Conservation (phyloP, 305 asterid genomes). For the Fraxinus sp. region DNA sequence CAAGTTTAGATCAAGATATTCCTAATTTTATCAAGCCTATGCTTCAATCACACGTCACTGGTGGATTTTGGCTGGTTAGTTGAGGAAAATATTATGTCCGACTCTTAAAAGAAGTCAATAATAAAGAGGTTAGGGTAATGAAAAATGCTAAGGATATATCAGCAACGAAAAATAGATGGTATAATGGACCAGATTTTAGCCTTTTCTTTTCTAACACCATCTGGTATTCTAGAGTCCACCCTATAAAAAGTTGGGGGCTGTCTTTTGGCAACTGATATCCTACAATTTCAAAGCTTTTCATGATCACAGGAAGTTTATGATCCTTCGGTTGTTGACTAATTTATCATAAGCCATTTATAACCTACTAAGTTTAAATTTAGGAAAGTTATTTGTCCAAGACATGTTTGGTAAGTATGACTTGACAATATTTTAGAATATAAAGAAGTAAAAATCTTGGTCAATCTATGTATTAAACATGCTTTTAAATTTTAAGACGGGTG, state of each 20-base stretch:
- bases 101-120: background rate
- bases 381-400: background rate
- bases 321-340: background rate
- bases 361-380: background rate
- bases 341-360: background rate
- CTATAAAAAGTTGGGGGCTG: background rate
- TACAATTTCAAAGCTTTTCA: background rate
- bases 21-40: slow-evolving; percentile 74
- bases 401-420: background rate
- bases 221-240: background rate
- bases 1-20: slow-evolving; percentile 43
- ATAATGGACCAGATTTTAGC: background rate
- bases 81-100: background rate
- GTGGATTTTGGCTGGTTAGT: slow-evolving; percentile 92
- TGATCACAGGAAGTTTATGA: background rate
- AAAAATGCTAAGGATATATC: background rate
- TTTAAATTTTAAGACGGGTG: background rate
- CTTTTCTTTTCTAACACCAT: background rate
- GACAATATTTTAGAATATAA: background rate
- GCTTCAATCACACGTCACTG: slow-evolving; percentile 93
- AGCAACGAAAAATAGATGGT: background rate
- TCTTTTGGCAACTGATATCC: background rate
- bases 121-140: background rate
- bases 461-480: background rate
- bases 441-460: background rate